phyloP scores from a whole-genome alignment of 352 stramenopile species.

The Blastocystis sp. region DNA sequence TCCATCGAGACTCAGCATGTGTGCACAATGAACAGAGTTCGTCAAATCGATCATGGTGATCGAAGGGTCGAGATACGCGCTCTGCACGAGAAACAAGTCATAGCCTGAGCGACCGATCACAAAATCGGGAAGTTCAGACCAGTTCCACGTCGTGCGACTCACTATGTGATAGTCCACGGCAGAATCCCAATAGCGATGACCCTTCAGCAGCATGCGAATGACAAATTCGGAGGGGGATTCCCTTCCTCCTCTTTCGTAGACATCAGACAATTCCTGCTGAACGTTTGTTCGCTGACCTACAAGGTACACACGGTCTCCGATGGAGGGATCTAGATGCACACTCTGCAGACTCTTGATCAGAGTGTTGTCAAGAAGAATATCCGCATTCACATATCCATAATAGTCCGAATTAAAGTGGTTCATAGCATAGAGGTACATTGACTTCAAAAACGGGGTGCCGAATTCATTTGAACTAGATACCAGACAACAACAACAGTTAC shows the following conservation, averaged over 20 bases:
- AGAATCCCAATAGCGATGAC: conserved; percentile 60
- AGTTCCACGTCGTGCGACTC: not conserved
- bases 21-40: conserved; percentile 56
- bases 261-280: conserved; percentile 28
- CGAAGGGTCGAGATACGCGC: not conserved
- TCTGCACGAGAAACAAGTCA: conserved; percentile 37
- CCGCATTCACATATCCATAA: conserved; percentile 59
- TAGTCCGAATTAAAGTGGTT: conserved; percentile 44
- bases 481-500: not conserved
- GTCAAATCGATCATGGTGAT: conserved; percentile 47
- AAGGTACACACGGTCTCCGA: not conserved
- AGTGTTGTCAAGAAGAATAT: conserved; percentile 49
- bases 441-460: conserved; percentile 45
- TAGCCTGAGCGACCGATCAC: conserved; percentile 49
- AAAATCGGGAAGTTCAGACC: conserved; percentile 24
- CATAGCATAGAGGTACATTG: conserved; percentile 22
- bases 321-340: not conserved
- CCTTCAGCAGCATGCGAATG: conserved; percentile 35
- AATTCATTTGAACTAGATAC: conserved; percentile 26
- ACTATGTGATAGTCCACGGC: conserved; percentile 58
- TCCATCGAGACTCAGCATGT: conserved; percentile 47
- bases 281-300: conserved; percentile 58
- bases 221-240: conserved; percentile 15
- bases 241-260: not conserved
- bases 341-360: not conserved